A percentile compares a stretch with the other conserved stretches of the same genome.
These are phyloP conservation scores for Lichtheimia ramosa DNA, from an alignment of 371 early-diverging fungal genomes.

Conservation along the genomic window DNA sequence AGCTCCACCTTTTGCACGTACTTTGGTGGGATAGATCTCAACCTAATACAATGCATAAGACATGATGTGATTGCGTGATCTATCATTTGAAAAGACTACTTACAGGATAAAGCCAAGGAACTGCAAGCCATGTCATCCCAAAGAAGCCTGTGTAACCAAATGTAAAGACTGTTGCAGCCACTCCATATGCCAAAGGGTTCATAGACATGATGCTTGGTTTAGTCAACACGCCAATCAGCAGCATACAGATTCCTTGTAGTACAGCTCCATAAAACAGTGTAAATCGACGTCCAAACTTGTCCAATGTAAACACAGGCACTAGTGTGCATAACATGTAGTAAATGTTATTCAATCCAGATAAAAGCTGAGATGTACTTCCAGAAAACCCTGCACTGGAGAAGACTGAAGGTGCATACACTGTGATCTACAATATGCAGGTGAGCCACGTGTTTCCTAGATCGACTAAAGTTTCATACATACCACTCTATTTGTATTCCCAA, in stretches of 20 bases:
- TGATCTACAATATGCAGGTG: conserved; percentile 19
- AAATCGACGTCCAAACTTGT: conserved; percentile 33
- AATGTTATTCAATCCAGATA: conserved; percentile 39
- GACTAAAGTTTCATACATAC: not conserved
- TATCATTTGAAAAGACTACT: not conserved
- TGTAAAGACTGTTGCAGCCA: conserved; percentile 40
- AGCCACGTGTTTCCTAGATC: not conserved
- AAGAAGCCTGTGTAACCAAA: conserved; percentile 42
- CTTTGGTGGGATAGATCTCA: conserved; percentile 39
- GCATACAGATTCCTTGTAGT: conserved; percentile 31
- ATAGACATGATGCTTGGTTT: conserved; percentile 31
- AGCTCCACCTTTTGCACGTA: conserved; percentile 42
- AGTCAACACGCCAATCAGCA: conserved; percentile 31
- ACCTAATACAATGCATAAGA: not conserved
- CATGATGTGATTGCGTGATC: no score
- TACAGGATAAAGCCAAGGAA: conserved; percentile 49
- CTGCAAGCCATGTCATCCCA: conserved; percentile 43
- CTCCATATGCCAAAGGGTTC: conserved; percentile 28
- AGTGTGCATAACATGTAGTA: conserved; percentile 37
- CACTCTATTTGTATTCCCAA: not conserved
- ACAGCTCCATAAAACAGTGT: conserved; percentile 38
- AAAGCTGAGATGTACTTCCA: conserved; percentile 27
- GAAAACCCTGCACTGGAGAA: conserved; percentile 35
- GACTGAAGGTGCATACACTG: conserved; percentile 40
- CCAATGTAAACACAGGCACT: conserved; percentile 38